phyloP scores from a whole-genome alignment of 2,329 filamentous ascomycete genomes.

The Coleophoma crateriformis region DNA sequence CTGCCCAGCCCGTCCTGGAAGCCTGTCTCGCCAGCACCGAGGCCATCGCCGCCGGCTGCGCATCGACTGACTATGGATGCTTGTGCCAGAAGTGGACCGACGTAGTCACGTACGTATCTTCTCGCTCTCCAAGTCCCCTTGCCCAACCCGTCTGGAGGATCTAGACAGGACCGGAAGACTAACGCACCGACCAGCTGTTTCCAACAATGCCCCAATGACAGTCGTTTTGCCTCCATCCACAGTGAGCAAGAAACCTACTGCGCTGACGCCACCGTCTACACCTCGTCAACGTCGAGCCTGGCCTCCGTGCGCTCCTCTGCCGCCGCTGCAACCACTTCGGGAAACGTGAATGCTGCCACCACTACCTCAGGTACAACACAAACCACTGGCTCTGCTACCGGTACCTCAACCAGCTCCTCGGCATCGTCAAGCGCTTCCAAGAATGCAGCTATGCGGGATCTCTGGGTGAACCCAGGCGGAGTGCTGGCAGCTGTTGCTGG shows the following conservation, averaged over 20 bases:
- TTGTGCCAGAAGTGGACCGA: conserved; percentile 50
- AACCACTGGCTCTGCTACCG: neutral
- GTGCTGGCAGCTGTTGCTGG: neutral
- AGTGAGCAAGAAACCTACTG: conserved; percentile 19
- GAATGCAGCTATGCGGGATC: neutral
- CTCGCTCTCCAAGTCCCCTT: conserved; percentile 5
- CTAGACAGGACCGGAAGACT: conserved; percentile 1
- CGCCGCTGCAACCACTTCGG: conserved; percentile 3
- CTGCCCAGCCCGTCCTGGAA: conserved; percentile 31
- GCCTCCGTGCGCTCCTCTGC: conserved; percentile 13
- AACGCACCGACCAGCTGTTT: conserved; percentile 41
- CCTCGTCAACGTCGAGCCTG: conserved; percentile 8
- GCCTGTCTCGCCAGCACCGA: conserved; percentile 29
- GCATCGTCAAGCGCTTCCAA: neutral
- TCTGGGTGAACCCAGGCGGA: neutral
- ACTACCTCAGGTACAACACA: neutral
- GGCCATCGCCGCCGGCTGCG: conserved; percentile 28
- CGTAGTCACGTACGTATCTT: conserved; percentile 38
- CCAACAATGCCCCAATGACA: conserved; percentile 54
- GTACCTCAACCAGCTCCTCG: neutral
- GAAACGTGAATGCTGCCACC: conserved; percentile 10
- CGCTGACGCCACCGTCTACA: conserved; percentile 15
- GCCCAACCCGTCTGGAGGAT: too few species aligned
- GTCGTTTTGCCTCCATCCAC: conserved; percentile 16
- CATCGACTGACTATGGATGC: conserved; percentile 35